Percentiles rank a stretch among this genome's conserved stretches.
Conservation (phyloP, 345 rosid species). For the Melaleuca alternifolia region DNA sequence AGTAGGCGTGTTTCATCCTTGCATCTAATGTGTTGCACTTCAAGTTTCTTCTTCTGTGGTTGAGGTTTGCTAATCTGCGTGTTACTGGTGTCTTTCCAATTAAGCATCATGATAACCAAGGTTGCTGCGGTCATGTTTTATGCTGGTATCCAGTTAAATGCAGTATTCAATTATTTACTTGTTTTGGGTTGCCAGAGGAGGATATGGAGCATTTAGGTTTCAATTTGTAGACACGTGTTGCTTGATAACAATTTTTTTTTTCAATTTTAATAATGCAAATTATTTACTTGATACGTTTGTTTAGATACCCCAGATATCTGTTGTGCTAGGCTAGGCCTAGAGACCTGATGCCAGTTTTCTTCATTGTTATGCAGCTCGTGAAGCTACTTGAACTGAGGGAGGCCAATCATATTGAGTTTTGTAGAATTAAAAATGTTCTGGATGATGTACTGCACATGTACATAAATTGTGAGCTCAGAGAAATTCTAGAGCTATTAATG, state of each 20-base stretch:
- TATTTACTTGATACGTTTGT: not conserved
- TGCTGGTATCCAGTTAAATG: not conserved
- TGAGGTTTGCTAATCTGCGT: not conserved
- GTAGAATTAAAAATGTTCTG: constrained; percentile 73
- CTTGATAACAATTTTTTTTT: not conserved
- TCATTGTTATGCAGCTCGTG: constrained; percentile 59
- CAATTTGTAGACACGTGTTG: not conserved
- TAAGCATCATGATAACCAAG: not conserved
- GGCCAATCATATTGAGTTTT: constrained; percentile 89
- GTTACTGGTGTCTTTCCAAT: not conserved
- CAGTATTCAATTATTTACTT: not conserved
- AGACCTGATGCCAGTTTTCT: not conserved
- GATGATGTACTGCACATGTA: constrained; percentile 79
- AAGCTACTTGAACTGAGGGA: constrained; percentile 91
- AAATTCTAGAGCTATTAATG: constrained; percentile 66
- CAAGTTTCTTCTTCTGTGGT: not conserved
- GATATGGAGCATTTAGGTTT: not conserved
- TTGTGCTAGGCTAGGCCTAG: not conserved
- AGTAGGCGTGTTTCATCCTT: not conserved
- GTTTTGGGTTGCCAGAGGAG: not conserved
- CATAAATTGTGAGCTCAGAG: constrained; percentile 44
- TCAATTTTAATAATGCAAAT: not conserved
- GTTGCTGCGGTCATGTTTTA: not conserved
- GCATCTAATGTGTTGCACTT: not conserved
- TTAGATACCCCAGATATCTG: not conserved